Percentiles rank a stretch among this genome's conserved stretches.
These are phyloP conservation scores for Oldenlandia corymbosa DNA, from an alignment of 257 asterid species.

Conservation along the genomic window DNA sequence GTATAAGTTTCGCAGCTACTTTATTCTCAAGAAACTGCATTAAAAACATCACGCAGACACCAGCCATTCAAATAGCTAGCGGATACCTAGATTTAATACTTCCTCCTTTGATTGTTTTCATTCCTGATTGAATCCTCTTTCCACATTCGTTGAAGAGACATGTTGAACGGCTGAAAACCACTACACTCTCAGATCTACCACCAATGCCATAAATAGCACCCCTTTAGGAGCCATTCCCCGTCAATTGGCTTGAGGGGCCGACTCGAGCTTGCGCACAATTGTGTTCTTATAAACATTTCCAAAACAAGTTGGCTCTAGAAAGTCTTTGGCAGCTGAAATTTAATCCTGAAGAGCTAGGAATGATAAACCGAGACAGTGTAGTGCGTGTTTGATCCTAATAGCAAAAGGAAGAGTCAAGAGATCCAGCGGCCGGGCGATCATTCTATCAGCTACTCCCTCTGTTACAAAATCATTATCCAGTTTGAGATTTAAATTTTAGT, in stretches of 20 bases:
- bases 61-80: constrained; percentile 95
- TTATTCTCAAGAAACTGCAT: constrained; percentile 97
- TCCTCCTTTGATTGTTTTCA: constrained; percentile 75
- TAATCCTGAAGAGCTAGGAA: constrained; percentile 38
- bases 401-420: constrained; percentile 11
- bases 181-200: constrained; percentile 83
- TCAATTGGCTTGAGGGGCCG: constrained; percentile 97
- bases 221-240: constrained; percentile 98
- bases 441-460: neutral
- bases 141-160: constrained; percentile 79
- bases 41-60: constrained; percentile 74
- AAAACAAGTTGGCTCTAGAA: constrained; percentile 82
- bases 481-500: too few relatives aligned
- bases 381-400: constrained; percentile 55
- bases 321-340: constrained; percentile 45
- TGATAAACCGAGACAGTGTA: constrained; percentile 70
- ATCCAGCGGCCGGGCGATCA: constrained; percentile 15
- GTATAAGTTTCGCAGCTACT: constrained; percentile 80
- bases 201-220: constrained; percentile 89
- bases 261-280: constrained; percentile 63
- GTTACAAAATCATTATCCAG: too few relatives aligned
- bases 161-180: constrained; percentile 84
- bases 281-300: constrained; percentile 82
- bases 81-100: constrained; percentile 77
- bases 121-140: constrained; percentile 85